A percentile compares a stretch with the other conserved stretches of the same genome.
These are phyloP conservation scores for Myxozyma kluyveri DNA, from an alignment of 805 yeast species.

Conservation along the genomic window DNA sequence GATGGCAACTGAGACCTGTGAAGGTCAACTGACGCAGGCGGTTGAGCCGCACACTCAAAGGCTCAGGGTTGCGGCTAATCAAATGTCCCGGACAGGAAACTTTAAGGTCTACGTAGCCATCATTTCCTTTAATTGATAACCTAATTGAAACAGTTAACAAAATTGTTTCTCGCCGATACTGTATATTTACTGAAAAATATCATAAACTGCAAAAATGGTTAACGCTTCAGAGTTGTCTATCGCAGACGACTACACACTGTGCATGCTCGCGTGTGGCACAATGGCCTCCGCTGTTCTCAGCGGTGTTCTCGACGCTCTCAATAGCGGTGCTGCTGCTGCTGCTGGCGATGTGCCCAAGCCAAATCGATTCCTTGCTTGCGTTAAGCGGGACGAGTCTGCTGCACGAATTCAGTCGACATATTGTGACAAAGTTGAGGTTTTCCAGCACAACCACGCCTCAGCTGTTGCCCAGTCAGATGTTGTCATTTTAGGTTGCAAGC, in stretches of 20 bases:
- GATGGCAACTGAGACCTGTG: too few species aligned
- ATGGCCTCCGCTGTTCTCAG: constrained; percentile 92
- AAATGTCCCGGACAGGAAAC: too few species aligned
- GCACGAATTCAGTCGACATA: constrained; percentile 49
- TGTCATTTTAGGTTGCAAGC: constrained; percentile 83
- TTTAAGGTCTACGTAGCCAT: too few species aligned
- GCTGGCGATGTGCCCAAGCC: constrained; percentile 53
- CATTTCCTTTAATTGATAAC: too few species aligned
- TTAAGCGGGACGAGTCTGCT: constrained; percentile 53
- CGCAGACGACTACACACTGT: constrained; percentile 38
- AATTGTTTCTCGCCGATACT: too few species aligned
- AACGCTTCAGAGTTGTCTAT: background rate
- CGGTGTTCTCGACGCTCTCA: constrained; percentile 59
- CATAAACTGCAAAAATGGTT: too few species aligned
- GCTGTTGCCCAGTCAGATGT: constrained; percentile 68
- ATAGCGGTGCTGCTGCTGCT: constrained; percentile 7
- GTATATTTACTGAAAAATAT: too few species aligned
- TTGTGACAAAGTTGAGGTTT: constrained; percentile 52
- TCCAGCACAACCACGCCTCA: constrained; percentile 47
- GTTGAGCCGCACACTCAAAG: too few species aligned
- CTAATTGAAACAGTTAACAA: too few species aligned
- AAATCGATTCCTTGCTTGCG: constrained; percentile 72
- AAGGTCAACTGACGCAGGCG: too few species aligned
- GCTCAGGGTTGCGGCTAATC: too few species aligned
- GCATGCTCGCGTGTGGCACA: constrained; percentile 89